These are phyloP conservation scores for Fusarium cyanostomum DNA, from an alignment of 2,329 filamentous ascomycete species.

Conservation along the genomic window DNA sequence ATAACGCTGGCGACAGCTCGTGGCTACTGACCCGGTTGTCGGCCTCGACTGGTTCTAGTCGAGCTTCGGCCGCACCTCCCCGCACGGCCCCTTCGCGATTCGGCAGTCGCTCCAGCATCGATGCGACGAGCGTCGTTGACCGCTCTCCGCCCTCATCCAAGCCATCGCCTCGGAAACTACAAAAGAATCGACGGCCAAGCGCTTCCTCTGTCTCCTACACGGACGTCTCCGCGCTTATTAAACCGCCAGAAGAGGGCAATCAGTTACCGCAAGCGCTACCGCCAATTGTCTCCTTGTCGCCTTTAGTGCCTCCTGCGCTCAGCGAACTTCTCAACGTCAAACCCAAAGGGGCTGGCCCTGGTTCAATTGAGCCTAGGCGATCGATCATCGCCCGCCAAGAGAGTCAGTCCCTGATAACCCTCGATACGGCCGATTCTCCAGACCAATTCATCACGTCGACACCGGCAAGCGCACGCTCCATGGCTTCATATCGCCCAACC, in stretches of 20 bases:
- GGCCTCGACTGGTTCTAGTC: conserved; percentile 61
- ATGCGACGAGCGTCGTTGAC: conserved; percentile 50
- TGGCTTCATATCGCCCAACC: conserved; percentile 13
- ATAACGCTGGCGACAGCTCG: conserved; percentile 53
- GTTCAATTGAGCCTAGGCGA: conserved; percentile 37
- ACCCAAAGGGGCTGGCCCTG: conserved; percentile 43
- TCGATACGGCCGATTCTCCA: conserved; percentile 22
- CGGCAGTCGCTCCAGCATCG: conserved; percentile 56
- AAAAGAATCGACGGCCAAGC: conserved; percentile 50
- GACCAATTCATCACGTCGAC: conserved; percentile 30
- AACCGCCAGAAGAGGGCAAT: conserved; percentile 18
- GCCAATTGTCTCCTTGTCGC: conserved; percentile 38
- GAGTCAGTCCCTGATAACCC: conserved; percentile 42
- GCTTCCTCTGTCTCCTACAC: conserved; percentile 26
- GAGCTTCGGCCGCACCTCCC: conserved; percentile 49
- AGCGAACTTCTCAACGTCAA: conserved; percentile 34
- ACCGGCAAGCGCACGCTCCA: conserved; percentile 23
- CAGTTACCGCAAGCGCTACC: conserved; percentile 37
- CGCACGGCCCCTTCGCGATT: conserved; percentile 47
- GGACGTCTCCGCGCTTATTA: conserved; percentile 15
- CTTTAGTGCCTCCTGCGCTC: conserved; percentile 36
- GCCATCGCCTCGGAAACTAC: conserved; percentile 50
- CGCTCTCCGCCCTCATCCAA: conserved; percentile 44
- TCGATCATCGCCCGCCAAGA: conserved; percentile 38
- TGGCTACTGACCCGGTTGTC: conserved; percentile 64